Conservation (phyloP, 2,329 filamentous ascomycete species). For the Ophiostoma australiae region DNA sequence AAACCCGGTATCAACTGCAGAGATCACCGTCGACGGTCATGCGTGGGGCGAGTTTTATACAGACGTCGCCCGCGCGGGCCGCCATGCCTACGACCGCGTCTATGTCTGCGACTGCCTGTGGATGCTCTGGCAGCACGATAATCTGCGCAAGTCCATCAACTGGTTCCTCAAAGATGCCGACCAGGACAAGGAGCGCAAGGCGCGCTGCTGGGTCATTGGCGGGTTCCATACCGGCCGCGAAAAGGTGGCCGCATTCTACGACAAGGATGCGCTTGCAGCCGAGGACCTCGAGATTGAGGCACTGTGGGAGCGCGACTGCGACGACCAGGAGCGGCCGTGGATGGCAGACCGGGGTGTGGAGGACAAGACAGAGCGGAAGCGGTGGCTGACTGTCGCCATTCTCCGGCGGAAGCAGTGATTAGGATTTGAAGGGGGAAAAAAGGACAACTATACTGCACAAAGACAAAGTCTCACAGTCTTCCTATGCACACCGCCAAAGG, state of each 20-base stretch:
- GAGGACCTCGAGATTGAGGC: constrained; percentile 56
- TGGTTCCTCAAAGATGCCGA: constrained; percentile 49
- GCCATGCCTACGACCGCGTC: constrained; percentile 53
- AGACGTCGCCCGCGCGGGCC: constrained; percentile 28
- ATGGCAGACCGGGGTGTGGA: constrained; percentile 55
- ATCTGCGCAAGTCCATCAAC: constrained; percentile 56
- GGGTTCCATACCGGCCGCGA: constrained; percentile 67
- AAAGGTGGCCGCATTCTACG: constrained; percentile 63
- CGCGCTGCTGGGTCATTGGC: constrained; percentile 56
- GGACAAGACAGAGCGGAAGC: constrained; percentile 58
- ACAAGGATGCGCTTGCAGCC: constrained; percentile 40
- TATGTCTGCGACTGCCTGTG: constrained; percentile 70
- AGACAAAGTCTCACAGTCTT: neutral
- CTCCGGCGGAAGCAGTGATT: constrained; percentile 32
- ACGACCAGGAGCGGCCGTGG: constrained; percentile 60
- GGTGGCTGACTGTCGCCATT: constrained; percentile 62
- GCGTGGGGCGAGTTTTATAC: constrained; percentile 54
- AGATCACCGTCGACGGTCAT: constrained; percentile 53
- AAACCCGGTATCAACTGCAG: constrained; percentile 11
- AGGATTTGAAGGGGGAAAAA: neutral
- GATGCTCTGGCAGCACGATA: constrained; percentile 69
- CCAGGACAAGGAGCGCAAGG: constrained; percentile 24
- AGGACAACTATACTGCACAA: neutral
- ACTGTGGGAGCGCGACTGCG: constrained; percentile 65
- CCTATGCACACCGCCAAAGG: neutral